These are phyloP conservation scores for Xanthoconium separans DNA, from an alignment of 1,284 basidiomycete genomes.

Conservation along the genomic window DNA sequence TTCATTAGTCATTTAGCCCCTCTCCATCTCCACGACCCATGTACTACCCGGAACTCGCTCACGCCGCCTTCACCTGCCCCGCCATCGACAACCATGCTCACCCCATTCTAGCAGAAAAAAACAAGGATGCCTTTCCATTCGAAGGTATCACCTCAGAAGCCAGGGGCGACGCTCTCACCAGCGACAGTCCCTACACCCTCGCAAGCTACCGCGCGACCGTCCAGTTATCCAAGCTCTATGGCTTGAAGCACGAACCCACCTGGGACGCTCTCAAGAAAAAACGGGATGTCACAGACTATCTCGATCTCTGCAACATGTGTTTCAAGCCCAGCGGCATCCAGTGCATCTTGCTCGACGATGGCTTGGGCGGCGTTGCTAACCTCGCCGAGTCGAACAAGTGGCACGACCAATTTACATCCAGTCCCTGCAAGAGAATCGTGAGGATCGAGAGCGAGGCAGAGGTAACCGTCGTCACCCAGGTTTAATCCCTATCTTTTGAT, in stretches of 20 bases:
- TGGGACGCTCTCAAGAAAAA: conserved; percentile 60
- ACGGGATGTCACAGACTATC: conserved; percentile 46
- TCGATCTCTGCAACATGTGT: conserved; percentile 52
- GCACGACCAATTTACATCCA: conserved; percentile 58
- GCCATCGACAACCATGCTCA: conserved; percentile 77
- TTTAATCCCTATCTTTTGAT: conserved; percentile 8
- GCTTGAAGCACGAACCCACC: conserved; percentile 37
- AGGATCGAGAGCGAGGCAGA: conserved; percentile 67
- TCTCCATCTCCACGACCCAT: conserved; percentile 4
- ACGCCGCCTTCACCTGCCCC: conserved; percentile 38
- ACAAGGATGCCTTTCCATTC: conserved; percentile 50
- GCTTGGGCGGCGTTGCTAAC: conserved; percentile 49
- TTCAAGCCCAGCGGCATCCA: conserved; percentile 57
- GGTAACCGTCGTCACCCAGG: conserved; percentile 37
- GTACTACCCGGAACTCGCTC: conserved; percentile 36
- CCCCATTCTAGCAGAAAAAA: conserved; percentile 52
- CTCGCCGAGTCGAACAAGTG: conserved; percentile 52
- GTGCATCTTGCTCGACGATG: conserved; percentile 70
- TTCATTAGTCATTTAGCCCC: conserved; percentile 4
- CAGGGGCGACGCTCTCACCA: conserved; percentile 44
- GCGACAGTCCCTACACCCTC: conserved; percentile 56
- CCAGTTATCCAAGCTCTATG: conserved; percentile 52
- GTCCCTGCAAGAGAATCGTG: conserved; percentile 58
- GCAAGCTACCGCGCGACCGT: conserved; percentile 55
- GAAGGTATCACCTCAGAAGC: conserved; percentile 69